Base-by-base conservation (phyloP, 208 protist species). In the Lotmaria passim region DNA sequence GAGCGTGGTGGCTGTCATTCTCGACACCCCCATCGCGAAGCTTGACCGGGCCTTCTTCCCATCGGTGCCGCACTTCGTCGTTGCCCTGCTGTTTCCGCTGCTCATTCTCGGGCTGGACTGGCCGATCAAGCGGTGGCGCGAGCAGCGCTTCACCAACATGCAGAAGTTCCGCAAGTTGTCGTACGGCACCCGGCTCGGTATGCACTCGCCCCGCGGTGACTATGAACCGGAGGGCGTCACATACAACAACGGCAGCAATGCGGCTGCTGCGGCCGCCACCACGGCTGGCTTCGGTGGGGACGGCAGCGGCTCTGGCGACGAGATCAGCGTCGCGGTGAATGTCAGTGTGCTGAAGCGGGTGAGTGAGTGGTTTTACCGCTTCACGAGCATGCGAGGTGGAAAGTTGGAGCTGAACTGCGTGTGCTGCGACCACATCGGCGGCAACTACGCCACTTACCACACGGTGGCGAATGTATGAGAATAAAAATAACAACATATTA, bases 191-290 rank as follows among this genome's bases (percentile, higher is more conserved):
- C 89, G 91, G 2, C 83, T 97, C 5, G 93, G 93, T 39, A 97
- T 97, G 93, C 93, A 97, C 78, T 94, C 87, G 4, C 93, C 93
- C 7, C 78, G 91, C 31, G 93, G 93, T 0, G 93, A 97, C 63
- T 94, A 97, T 67, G 90, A 96, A 59, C 90, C 89, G 30, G 88
- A 96, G 53, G 82, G 86, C 3, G 69, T 82, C 23, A 82, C 78
- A 3, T 88, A 81, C 58, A 78, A 39, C 43, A 44, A n/a, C 34
- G 38, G 30, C 44, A 64, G 15, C 39, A 46, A 41, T 23, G 59
- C 31, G 24, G 39, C 12, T n/a, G 69, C 48, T 0, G 59, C 34
- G 8, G 70, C n/a, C n/a, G n/a, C n/a, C n/a, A n/a, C n/a, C n/a
- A n/a, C n/a, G n/a, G n/a, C n/a, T n/a, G n/a, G 48, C 2, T 26